These are phyloP conservation scores for Pythium rishiriense DNA, from an alignment of 352 stramenopile species.

Conservation along the genomic window DNA sequence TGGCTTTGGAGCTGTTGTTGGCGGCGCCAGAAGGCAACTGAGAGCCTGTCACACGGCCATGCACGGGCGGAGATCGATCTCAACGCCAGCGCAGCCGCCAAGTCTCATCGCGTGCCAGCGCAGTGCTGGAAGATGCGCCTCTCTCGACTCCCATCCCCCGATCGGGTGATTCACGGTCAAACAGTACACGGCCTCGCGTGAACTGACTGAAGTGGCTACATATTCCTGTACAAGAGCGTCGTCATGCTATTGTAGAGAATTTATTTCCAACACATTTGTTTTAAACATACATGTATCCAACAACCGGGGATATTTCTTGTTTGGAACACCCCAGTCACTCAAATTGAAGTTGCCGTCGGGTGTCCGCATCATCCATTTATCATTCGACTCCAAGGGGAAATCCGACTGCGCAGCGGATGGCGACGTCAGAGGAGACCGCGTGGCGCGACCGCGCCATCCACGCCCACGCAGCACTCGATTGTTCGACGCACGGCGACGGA, in stretches of 20 bases:
- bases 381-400: no score
- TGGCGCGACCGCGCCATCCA: background rate
- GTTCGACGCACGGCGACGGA: no score
- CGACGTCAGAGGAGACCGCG: background rate
- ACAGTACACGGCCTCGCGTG: background rate
- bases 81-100: no score
- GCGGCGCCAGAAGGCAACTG: background rate
- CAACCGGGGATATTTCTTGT: background rate
- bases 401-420: background rate
- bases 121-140: background rate
- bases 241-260: background rate
- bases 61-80: background rate
- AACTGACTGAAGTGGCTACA: conserved; percentile 21
- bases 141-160: background rate
- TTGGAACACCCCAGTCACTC: conserved; percentile 4
- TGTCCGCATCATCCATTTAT: background rate
- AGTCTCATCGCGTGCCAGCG: no score
- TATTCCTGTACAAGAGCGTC: background rate
- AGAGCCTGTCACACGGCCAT: background rate
- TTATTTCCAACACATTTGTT: background rate
- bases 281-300: conserved; percentile 3
- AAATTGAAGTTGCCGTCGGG: conserved; percentile 18
- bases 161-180: background rate
- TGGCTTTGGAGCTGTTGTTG: background rate
- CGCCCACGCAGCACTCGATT: background rate